Evolutionary conservation across 176 grass and related monocot species (phyloP).

Genomic region (Olyra latifolia): DNA sequence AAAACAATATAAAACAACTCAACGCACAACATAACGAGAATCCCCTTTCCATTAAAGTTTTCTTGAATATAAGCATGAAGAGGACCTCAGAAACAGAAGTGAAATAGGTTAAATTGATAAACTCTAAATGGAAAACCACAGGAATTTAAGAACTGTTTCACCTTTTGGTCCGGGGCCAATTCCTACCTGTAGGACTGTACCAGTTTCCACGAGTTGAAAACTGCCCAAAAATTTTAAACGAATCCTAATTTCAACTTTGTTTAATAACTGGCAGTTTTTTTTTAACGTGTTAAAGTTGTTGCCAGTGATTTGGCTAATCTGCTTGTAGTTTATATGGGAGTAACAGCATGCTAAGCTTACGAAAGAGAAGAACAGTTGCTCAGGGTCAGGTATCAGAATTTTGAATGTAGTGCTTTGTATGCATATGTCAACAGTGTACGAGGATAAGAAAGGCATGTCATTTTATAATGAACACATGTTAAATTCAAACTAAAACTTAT

Average conservation of each 20-base stretch:
- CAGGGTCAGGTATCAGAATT: neutral
- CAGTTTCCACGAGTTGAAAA: neutral
- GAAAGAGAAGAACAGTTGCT: neutral
- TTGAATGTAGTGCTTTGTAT: neutral
- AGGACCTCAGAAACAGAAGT: neutral
- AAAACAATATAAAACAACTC: constrained; percentile 15
- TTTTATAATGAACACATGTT: neutral
- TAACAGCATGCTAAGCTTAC: neutral
- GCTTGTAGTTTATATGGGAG: neutral
- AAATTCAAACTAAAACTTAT: constrained; percentile 3
- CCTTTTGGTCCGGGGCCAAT: neutral
- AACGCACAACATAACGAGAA: neutral
- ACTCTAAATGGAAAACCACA: neutral
- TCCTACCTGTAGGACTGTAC: neutral
- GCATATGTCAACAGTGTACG: neutral
- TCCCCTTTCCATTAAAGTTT: neutral
- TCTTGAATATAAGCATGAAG: constrained; percentile 9
- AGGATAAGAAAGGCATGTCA: neutral
- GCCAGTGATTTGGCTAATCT: neutral
- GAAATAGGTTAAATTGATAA: neutral
- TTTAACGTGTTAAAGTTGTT: neutral
- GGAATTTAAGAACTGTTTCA: neutral
- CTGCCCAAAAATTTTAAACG: neutral
- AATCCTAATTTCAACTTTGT: neutral
- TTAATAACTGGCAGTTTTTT: neutral